A percentile compares a stretch with the other conserved stretches of the same genome.
Conservation (phyloP, 495 filamentous ascomycete species). For the Aspergillus affinis region DNA sequence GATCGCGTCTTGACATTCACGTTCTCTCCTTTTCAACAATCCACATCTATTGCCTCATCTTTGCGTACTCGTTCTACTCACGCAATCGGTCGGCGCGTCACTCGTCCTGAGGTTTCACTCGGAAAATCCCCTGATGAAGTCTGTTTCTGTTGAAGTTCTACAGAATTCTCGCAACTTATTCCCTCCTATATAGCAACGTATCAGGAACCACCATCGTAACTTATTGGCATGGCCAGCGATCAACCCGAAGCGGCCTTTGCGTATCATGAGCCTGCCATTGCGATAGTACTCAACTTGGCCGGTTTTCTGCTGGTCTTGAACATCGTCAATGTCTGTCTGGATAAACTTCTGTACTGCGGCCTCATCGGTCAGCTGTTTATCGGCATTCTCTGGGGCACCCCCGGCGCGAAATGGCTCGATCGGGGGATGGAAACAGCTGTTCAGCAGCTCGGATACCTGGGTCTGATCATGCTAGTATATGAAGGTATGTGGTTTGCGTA, state of each 20-base stretch:
- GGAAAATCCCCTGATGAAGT: background rate
- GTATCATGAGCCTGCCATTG: conserved; percentile 62
- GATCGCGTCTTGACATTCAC: no score
- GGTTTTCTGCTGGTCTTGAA: conserved; percentile 70
- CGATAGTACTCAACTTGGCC: conserved; percentile 57
- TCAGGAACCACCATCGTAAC: background rate
- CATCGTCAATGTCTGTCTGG: conserved; percentile 53
- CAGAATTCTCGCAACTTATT: background rate
- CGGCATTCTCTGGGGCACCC: conserved; percentile 68
- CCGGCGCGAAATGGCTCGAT: conserved; percentile 55
- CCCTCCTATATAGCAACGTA: background rate
- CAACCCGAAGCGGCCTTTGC: conserved; percentile 34
- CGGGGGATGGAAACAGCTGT: conserved; percentile 52
- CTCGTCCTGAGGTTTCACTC: background rate
- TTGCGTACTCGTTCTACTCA: no score
- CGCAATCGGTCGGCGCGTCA: no score
- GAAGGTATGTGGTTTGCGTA: conserved; percentile 45
- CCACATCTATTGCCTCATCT: no score
- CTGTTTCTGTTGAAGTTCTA: background rate
- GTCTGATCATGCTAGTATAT: conserved; percentile 72
- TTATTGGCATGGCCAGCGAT: background rate
- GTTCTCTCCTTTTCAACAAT: no score
- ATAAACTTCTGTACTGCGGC: conserved; percentile 66
- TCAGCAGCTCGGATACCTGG: conserved; percentile 73
- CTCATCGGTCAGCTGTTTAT: conserved; percentile 74